A percentile compares a stretch with the other conserved stretches of the same genome.
Evolutionary conservation across 768 basidiomycete species (phyloP).

Genomic region (Phlebiopsis gigantea): DNA sequence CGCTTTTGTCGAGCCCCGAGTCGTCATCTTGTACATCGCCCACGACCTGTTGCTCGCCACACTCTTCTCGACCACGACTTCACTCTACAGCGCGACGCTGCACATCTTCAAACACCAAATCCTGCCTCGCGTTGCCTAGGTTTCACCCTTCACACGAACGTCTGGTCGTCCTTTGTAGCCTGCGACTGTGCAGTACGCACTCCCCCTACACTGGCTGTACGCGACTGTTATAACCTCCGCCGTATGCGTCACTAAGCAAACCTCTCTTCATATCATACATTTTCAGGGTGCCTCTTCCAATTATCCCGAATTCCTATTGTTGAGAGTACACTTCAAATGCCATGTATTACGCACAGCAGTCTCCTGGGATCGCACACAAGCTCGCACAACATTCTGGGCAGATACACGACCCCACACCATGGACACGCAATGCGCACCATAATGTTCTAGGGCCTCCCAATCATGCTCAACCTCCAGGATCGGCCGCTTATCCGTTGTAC

Average conservation of each 20-base stretch:
- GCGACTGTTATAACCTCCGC: background rate
- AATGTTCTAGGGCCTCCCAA: constrained; percentile 43
- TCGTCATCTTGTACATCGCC: constrained; percentile 23
- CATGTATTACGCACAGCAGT: constrained; percentile 85
- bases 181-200: background rate
- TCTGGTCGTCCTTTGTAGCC: constrained; percentile 4
- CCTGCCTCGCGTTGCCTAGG: background rate
- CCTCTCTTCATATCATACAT: background rate
- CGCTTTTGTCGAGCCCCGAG: constrained; percentile 13
- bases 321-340: constrained; percentile 30
- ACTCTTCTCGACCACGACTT: constrained; percentile 12
- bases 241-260: background rate
- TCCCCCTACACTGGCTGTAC: background rate
- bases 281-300: background rate
- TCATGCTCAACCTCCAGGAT: constrained; percentile 57
- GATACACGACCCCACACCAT: constrained; percentile 58
- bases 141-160: background rate
- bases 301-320: background rate
- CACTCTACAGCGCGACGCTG: background rate
- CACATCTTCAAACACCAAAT: background rate
- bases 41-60: constrained; percentile 13
- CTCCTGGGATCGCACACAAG: constrained; percentile 76
- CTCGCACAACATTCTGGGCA: constrained; percentile 48
- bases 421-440: constrained; percentile 56
- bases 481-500: constrained; percentile 74